Evolutionary conservation across 1,284 basidiomycete species (phyloP), one percentile per base, ranked within the genome.

Genomic region (Pseudozyma tsukubaensis): DNA sequence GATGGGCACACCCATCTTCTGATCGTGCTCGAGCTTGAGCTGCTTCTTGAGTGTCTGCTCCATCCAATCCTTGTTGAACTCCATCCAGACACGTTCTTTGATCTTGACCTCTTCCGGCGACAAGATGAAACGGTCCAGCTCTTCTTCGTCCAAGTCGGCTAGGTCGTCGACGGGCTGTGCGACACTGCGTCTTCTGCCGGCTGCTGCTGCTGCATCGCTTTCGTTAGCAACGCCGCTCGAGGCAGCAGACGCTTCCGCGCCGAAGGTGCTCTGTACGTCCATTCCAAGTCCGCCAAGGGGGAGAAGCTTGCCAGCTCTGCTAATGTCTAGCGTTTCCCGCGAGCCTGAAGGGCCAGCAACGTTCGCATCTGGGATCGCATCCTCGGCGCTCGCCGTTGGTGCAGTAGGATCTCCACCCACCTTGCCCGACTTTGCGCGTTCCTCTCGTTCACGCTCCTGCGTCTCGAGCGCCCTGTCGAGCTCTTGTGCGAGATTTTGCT

Each of bases 81-180:
- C 94, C 68, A 98, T 92, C 97, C 97, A 99, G 18, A 99, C 90
- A 29, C 94, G 90, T 81, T 96, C 94, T 84, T 95, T 97, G 81
- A 94, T 89, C 83, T 89, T 90, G 7, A 93, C 91, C 85, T 98
- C 96, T 29, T 93, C 92, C 49, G 92, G 91, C 12, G 89, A 91
- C 50, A 97, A 86, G 63, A 97, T 88, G 84, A 86, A 94, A 29
- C 86, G 87, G 83, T 98, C 93, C 48, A 99, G 88, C 85, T 99
- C 97, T 8, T 91, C 93, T 79, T 99, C 97, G 85, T 99, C 92
- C 29, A 98, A 51, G 19, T 74, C 81, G 9, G 68, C 65, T 13
- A 83, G 64, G 12, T 74, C 75, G 24, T 81, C 80, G 13, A 67
- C 59, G 2, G 47, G 54, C 29, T 50, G 43, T n/a, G 49, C 57